These are phyloP conservation scores for Solanum habrochaites DNA, from an alignment of 257 asterid species.

Conservation along the genomic window DNA sequence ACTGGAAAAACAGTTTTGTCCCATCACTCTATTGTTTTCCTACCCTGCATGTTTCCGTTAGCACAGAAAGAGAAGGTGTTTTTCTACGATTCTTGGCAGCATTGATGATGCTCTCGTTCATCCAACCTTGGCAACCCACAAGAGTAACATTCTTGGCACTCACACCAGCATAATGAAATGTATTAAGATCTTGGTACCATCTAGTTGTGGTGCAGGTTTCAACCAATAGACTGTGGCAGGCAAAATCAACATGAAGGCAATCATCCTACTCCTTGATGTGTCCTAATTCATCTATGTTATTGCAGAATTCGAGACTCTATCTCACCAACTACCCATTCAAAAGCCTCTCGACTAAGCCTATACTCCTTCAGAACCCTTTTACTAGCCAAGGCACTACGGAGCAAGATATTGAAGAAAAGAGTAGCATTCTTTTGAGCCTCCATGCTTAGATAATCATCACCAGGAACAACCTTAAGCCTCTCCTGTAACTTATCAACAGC, in stretches of 20 bases:
- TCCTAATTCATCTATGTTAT: too few species aligned
- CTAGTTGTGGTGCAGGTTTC: slow-evolving; percentile 98
- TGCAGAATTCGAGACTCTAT: slow-evolving; percentile 94
- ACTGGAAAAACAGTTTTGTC: slow-evolving; percentile 96
- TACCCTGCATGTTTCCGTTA: slow-evolving; percentile 72
- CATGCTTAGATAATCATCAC: slow-evolving; percentile 93
- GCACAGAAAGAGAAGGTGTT: slow-evolving; percentile 95
- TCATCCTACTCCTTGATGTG: too few species aligned
- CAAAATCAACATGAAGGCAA: too few species aligned
- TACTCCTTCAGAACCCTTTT: slow-evolving; percentile 91
- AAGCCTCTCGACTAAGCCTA: slow-evolving; percentile 88
- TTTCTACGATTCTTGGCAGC: slow-evolving; percentile 97
- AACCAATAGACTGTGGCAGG: slow-evolving; percentile 98
- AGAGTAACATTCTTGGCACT: slow-evolving; percentile 99
- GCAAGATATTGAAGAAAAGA: slow-evolving; percentile 86
- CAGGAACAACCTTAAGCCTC: slow-evolving; percentile 96
- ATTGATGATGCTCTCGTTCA: slow-evolving; percentile 97
- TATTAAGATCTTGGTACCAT: too few species aligned
- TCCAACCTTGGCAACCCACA: slow-evolving; percentile 95
- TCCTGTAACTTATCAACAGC: slow-evolving; percentile 96
- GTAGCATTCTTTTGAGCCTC: slow-evolving; percentile 99
- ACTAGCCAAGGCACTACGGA: slow-evolving; percentile 95
- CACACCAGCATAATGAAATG: slow-evolving; percentile 99
- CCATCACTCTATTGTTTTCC: slow-evolving; percentile 76
- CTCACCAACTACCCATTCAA: slow-evolving; percentile 98